phyloP scores from a whole-genome alignment of 2,329 filamentous ascomycete species.

The Reticulascus tulasneorum region DNA sequence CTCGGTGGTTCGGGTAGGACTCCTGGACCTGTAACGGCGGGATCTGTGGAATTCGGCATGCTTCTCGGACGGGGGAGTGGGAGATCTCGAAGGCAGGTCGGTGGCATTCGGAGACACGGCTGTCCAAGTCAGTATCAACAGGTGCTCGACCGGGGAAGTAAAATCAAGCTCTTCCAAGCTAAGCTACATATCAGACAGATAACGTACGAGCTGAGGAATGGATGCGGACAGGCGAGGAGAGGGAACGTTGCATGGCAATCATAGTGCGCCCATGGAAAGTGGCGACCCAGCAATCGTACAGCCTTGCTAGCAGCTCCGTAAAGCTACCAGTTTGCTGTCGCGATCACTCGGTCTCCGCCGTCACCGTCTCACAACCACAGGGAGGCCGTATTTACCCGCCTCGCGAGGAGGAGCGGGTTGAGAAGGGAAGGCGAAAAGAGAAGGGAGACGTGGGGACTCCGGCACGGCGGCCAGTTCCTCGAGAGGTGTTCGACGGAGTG shows the following conservation, averaged over 20 bases:
- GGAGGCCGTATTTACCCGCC: slow-evolving; percentile 1
- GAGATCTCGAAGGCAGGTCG: slow-evolving; percentile 48
- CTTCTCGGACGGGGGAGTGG: slow-evolving; percentile 51
- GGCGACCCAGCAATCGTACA: slow-evolving; percentile 26
- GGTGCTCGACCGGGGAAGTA: too few relatives aligned
- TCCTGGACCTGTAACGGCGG: slow-evolving; percentile 50
- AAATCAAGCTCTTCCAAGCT: too few relatives aligned
- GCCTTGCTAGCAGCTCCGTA: slow-evolving; percentile 27
- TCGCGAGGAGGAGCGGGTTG: slow-evolving; percentile 8
- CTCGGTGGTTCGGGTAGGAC: slow-evolving; percentile 47
- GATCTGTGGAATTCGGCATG: slow-evolving; percentile 46
- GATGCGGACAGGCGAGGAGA: slow-evolving; percentile 58
- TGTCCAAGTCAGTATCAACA: too few relatives aligned
- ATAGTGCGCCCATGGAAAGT: slow-evolving; percentile 43
- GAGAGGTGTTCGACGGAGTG: too few relatives aligned
- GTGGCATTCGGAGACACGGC: slow-evolving; percentile 49
- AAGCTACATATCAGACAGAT: slow-evolving; percentile 15
- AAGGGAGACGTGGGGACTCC: too few relatives aligned
- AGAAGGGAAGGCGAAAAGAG: too few relatives aligned
- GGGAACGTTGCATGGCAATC: slow-evolving; percentile 60
- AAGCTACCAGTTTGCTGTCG: slow-evolving; percentile 8
- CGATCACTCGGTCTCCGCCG: slow-evolving; percentile 1
- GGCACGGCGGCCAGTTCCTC: too few relatives aligned
- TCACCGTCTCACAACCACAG: not conserved
- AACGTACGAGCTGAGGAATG: slow-evolving; percentile 58